These are phyloP conservation scores for Asterophora lycoperdoides DNA, from an alignment of 768 basidiomycete species.

Conservation along the genomic window DNA sequence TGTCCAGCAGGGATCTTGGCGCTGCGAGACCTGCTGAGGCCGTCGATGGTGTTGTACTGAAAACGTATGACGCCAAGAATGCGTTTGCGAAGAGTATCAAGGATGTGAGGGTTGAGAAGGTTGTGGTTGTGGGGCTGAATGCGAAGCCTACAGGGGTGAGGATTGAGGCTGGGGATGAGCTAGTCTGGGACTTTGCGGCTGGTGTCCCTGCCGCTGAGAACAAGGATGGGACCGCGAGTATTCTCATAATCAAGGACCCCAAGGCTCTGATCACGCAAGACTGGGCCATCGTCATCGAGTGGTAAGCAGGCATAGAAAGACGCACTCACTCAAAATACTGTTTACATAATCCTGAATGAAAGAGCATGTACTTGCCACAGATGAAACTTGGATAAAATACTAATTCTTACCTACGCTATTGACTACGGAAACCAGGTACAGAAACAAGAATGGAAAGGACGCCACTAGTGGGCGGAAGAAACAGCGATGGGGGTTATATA, in stretches of 20 bases:
- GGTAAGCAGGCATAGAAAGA: slow-evolving; percentile 14
- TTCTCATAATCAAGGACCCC: slow-evolving; percentile 76
- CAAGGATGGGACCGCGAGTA: slow-evolving; percentile 62
- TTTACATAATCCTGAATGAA: too few species aligned
- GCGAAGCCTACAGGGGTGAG: slow-evolving; percentile 59
- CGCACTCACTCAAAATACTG: too few species aligned
- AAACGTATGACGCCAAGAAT: slow-evolving; percentile 54
- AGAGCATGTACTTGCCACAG: too few species aligned
- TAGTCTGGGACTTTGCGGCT: slow-evolving; percentile 65
- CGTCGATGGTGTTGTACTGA: slow-evolving; percentile 47
- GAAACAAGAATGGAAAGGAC: slow-evolving; percentile 6
- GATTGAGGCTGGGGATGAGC: slow-evolving; percentile 41
- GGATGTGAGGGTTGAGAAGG: slow-evolving; percentile 74
- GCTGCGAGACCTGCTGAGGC: slow-evolving; percentile 38
- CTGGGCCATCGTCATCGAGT: slow-evolving; percentile 53
- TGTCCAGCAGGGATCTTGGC: slow-evolving; percentile 56
- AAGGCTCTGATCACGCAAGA: slow-evolving; percentile 51
- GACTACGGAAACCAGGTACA: slow-evolving; percentile 7
- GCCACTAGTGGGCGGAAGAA: background rate
- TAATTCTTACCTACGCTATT: slow-evolving; percentile 9
- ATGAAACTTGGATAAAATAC: background rate
- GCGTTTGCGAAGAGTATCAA: slow-evolving; percentile 62
- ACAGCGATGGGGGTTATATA: slow-evolving; percentile 6
- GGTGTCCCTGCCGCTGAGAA: slow-evolving; percentile 55
- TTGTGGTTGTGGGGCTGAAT: slow-evolving; percentile 73